Percentiles rank a stretch among this genome's conserved stretches.
Evolutionary conservation across 176 grass and related monocot genomes (phyloP).

Genomic region (Avena sativa): DNA sequence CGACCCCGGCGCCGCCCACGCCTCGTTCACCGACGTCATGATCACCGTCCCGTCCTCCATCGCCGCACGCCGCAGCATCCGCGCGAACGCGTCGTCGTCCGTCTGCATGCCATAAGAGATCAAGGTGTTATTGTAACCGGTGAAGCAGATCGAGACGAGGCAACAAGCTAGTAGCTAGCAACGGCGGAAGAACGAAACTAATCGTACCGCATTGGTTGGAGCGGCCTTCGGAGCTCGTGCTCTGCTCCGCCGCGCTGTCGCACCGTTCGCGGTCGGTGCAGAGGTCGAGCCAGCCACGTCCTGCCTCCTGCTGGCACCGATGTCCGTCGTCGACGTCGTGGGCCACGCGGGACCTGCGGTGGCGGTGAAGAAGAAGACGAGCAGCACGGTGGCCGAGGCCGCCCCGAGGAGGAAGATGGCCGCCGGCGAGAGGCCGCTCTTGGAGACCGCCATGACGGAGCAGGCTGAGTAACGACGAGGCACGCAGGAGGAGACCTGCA

Average conservation of each 20-base stretch:
- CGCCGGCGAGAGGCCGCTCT: slow-evolving; percentile 27
- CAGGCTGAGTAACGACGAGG: neutral
- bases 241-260: neutral
- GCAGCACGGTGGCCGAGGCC: slow-evolving; percentile 41
- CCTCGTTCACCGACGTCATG: slow-evolving; percentile 67
- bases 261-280: neutral
- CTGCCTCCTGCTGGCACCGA: neutral
- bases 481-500: neutral
- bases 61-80: slow-evolving; percentile 50
- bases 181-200: neutral
- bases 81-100: slow-evolving; percentile 37
- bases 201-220: neutral
- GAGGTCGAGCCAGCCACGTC: neutral
- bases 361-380: slow-evolving; percentile 49
- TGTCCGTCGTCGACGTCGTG: neutral
- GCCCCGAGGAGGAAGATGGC: slow-evolving; percentile 51
- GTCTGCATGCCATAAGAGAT: neutral
- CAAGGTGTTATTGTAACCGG: neutral
- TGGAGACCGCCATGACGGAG: slow-evolving; percentile 41
- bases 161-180: neutral
- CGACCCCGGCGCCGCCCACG: slow-evolving; percentile 62
- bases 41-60: slow-evolving; percentile 71
- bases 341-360: slow-evolving; percentile 9
- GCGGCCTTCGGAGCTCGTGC: neutral
- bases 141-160: neutral